These are phyloP conservation scores for Rhodotorula glutinis DNA, from an alignment of 1,284 basidiomycete genomes.

Conservation along the genomic window DNA sequence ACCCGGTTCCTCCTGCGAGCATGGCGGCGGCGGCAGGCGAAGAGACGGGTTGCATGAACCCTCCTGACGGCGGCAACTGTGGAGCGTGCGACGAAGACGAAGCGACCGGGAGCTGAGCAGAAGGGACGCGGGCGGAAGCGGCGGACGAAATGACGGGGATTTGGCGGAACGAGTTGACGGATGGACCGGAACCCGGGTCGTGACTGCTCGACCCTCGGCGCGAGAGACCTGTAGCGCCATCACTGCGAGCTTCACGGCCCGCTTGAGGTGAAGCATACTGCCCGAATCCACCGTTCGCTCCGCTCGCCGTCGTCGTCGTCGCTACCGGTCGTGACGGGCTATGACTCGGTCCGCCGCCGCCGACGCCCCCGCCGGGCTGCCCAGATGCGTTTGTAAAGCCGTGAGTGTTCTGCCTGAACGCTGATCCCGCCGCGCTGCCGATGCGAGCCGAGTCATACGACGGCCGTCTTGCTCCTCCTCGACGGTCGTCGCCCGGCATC, in stretches of 20 bases:
- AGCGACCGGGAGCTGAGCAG: background rate
- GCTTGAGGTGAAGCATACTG: background rate
- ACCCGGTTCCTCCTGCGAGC: background rate
- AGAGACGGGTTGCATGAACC: background rate
- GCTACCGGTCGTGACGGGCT: too few species aligned
- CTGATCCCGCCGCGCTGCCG: too few species aligned
- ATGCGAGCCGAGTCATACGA: too few species aligned
- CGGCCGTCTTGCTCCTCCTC: too few species aligned
- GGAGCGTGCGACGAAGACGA: background rate
- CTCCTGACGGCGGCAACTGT: background rate
- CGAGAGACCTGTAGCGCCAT: background rate
- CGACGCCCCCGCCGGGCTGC: too few species aligned
- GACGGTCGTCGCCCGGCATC: too few species aligned
- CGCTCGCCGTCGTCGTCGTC: background rate
- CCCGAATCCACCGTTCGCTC: background rate
- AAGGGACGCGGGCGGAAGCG: background rate
- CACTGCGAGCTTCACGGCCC: background rate
- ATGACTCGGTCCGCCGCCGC: too few species aligned
- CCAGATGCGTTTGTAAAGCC: too few species aligned
- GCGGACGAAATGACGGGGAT: conserved; percentile 30
- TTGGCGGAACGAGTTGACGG: conserved; percentile 8
- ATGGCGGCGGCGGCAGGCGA: background rate
- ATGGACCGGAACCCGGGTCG: background rate
- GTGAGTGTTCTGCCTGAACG: too few species aligned
- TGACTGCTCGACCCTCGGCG: background rate